These are phyloP conservation scores for Nicotiana tabacum DNA, from an alignment of 257 asterid genomes.

Conservation along the genomic window DNA sequence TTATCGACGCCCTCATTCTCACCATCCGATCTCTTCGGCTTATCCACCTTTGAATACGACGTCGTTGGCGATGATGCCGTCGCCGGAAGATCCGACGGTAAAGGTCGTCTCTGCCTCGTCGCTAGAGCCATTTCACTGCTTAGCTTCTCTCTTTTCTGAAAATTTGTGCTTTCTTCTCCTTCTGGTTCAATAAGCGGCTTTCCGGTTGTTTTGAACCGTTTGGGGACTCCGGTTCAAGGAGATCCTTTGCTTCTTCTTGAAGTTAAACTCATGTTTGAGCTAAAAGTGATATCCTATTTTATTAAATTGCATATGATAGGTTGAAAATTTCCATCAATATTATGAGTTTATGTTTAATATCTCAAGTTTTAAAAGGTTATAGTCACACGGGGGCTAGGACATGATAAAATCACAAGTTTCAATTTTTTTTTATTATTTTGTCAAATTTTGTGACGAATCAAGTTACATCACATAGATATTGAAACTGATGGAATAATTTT, in stretches of 20 bases:
- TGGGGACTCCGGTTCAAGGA: background rate
- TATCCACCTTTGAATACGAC: slow-evolving; percentile 75
- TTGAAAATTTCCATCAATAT: too few relatives aligned
- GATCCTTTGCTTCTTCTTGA: background rate
- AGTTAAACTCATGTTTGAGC: background rate
- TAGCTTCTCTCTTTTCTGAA: slow-evolving; percentile 5
- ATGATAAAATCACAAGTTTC: too few relatives aligned
- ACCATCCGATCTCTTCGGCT: slow-evolving; percentile 49
- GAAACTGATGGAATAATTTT: too few relatives aligned
- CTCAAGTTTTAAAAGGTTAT: too few relatives aligned
- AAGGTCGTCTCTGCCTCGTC: slow-evolving; percentile 81
- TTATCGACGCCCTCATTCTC: slow-evolving; percentile 30
- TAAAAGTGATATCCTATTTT: too few relatives aligned
- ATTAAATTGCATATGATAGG: too few relatives aligned
- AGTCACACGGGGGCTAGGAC: too few relatives aligned
- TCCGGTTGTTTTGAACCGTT: background rate
- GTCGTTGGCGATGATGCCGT: slow-evolving; percentile 40
- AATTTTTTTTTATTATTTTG: too few relatives aligned
- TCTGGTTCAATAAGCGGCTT: background rate
- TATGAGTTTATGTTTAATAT: too few relatives aligned
- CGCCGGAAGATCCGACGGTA: slow-evolving; percentile 28
- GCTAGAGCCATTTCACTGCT: slow-evolving; percentile 43
- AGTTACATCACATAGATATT: too few relatives aligned
- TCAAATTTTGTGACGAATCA: too few relatives aligned
- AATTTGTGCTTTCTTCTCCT: background rate